A percentile compares a stretch with the other conserved stretches of the same genome.
phyloP scores from a whole-genome alignment of 495 filamentous ascomycete genomes.

The Xylaria palmicola region DNA sequence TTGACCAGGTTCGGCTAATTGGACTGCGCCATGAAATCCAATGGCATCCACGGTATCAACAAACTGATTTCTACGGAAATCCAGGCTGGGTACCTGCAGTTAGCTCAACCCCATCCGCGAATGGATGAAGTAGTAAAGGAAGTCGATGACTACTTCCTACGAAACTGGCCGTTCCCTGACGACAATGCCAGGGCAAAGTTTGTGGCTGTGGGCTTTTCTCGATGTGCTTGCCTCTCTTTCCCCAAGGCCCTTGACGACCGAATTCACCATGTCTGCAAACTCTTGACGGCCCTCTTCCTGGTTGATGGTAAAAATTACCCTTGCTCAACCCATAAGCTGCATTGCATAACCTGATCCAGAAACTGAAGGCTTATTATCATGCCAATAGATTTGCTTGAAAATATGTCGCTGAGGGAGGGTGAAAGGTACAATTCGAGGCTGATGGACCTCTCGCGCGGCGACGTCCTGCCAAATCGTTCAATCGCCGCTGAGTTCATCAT shows the following conservation, averaged over 20 bases:
- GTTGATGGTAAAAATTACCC: conserved; percentile 31
- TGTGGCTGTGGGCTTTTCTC: conserved; percentile 33
- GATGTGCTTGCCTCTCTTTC: conserved; percentile 39
- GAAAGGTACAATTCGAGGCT: conserved; percentile 32
- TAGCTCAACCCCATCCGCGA: too few relatives aligned
- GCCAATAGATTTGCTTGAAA: conserved; percentile 35
- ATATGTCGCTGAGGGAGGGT: conserved; percentile 42
- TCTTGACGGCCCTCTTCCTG: conserved; percentile 36
- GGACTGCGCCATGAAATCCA: too few relatives aligned
- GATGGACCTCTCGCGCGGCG: conserved; percentile 32
- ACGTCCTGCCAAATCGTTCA: conserved; percentile 26
- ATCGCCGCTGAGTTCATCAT: conserved; percentile 37
- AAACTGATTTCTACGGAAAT: too few relatives aligned
- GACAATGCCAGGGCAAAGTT: conserved; percentile 31
- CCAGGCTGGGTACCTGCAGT: too few relatives aligned
- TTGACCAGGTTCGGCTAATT: too few relatives aligned
- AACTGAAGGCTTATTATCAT: not conserved
- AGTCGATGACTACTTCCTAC: conserved; percentile 35
- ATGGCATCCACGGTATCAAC: too few relatives aligned
- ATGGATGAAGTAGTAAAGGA: conserved; percentile 14
- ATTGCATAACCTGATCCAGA: not conserved
- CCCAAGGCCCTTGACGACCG: conserved; percentile 37
- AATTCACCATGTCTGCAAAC: conserved; percentile 33
- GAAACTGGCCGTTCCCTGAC: conserved; percentile 35
- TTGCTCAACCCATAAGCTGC: not conserved